A percentile compares a stretch with the other conserved stretches of the same genome.
Conservation (phyloP, 306 rosid genomes). For the Lathyrus aphaca region DNA sequence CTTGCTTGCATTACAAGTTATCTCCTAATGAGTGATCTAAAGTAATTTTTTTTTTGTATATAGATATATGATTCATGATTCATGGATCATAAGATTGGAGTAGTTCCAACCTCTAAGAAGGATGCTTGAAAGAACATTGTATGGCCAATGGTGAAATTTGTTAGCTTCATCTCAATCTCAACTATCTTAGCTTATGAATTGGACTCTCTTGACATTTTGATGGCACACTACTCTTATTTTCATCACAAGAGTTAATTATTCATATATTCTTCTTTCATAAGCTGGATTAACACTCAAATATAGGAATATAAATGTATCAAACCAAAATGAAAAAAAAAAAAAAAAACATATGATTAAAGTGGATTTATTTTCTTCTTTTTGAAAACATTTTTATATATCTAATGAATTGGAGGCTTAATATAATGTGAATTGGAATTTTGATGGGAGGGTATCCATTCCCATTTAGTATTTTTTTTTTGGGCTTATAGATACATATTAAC, state of each 20-base stretch:
- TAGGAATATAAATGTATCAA: conserved; percentile 32
- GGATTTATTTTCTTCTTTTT: background rate
- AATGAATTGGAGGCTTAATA: too few relatives aligned
- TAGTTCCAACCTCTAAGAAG: conserved; percentile 12
- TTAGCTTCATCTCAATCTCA: conserved; percentile 7
- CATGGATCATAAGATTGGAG: conserved; percentile 32
- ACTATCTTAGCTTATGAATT: conserved; percentile 31
- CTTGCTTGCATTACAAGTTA: conserved; percentile 6
- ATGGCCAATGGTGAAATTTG: conserved; percentile 18
- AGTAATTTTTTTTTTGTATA: conserved; percentile 31
- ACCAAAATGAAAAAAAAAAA: conserved; percentile 38
- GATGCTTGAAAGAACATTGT: conserved; percentile 28
- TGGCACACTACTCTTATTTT: conserved; percentile 26
- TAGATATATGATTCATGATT: conserved; percentile 51
- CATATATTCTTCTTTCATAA: conserved; percentile 18
- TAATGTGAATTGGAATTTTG: too few relatives aligned
- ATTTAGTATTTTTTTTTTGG: too few relatives aligned
- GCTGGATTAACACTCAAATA: conserved; percentile 30
- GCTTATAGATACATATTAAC: too few relatives aligned
- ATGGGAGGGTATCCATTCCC: too few relatives aligned
- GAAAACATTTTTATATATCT: background rate
- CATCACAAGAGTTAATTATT: conserved; percentile 26
- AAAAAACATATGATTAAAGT: conserved; percentile 28
- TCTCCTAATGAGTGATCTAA: background rate
- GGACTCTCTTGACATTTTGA: conserved; percentile 29